phyloP scores from a whole-genome alignment of 129 eudicot species.

The Saussurea involucrata region DNA sequence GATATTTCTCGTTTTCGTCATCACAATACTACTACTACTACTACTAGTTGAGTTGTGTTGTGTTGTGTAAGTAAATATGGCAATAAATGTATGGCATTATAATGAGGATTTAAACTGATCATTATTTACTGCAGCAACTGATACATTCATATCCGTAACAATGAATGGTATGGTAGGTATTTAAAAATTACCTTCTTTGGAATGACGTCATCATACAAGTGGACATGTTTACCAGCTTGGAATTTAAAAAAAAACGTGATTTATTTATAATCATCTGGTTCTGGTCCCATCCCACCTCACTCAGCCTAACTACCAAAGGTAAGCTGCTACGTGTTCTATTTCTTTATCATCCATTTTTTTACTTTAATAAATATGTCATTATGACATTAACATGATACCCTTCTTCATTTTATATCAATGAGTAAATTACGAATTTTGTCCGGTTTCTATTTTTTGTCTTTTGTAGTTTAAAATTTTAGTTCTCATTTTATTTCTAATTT shows the following conservation, averaged over 20 bases:
- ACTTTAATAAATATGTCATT: constrained; percentile 1
- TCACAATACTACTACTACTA: background rate
- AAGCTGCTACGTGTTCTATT: constrained; percentile 32
- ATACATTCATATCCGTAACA: background rate
- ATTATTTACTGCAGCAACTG: background rate
- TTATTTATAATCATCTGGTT: background rate
- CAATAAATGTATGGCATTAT: constrained; percentile 19
- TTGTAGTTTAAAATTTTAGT: no score
- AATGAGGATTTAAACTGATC: background rate
- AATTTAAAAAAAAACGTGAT: constrained; percentile 23
- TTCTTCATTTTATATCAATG: no score
- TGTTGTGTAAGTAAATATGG: constrained; percentile 22
- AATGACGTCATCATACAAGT: background rate
- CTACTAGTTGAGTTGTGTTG: background rate
- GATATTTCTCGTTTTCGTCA: background rate
- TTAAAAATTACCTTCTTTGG: background rate
- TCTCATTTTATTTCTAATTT: no score
- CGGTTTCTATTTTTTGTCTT: no score
- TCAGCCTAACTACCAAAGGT: constrained; percentile 25
- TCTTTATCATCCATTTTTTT: constrained; percentile 15
- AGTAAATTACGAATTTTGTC: no score
- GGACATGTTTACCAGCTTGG: background rate
- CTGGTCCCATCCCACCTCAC: background rate
- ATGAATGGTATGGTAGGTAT: background rate
- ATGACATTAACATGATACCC: constrained; percentile 23